Evolutionary conservation across 495 filamentous ascomycete species (phyloP).

Genomic region (Rhypophila decipiens): DNA sequence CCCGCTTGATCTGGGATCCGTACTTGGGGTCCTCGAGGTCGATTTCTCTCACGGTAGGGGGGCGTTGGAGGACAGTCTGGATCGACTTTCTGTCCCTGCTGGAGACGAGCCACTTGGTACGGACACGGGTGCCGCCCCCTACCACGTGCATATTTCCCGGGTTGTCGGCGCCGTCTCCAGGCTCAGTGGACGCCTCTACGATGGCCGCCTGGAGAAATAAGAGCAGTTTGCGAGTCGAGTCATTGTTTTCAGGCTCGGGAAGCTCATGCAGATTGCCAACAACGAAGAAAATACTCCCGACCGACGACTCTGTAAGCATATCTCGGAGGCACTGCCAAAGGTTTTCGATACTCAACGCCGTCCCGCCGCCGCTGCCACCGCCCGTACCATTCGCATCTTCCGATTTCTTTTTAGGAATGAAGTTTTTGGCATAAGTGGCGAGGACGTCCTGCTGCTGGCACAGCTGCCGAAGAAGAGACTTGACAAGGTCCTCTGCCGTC

Average conservation of each 20-base stretch:
- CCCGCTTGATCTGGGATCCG: neutral
- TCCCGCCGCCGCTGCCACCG: constrained; percentile 9
- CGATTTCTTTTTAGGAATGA: constrained; percentile 17
- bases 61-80: neutral
- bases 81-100: constrained; percentile 22
- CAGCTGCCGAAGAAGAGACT: constrained; percentile 29
- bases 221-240: constrained; percentile 30
- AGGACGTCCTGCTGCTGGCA: constrained; percentile 27
- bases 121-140: constrained; percentile 10
- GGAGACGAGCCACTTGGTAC: constrained; percentile 27
- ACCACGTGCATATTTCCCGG: no score
- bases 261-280: constrained; percentile 29
- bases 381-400: no score
- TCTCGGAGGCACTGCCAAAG: constrained; percentile 30
- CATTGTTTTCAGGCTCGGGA: constrained; percentile 19
- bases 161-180: no score
- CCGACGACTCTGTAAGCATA: constrained; percentile 28
- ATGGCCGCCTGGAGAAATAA: constrained; percentile 15
- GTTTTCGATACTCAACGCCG: constrained; percentile 22
- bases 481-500: constrained; percentile 33
- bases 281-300: constrained; percentile 29
- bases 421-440: constrained; percentile 28
- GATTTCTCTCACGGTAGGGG: constrained; percentile 5
- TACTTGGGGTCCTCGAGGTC: constrained; percentile 1
- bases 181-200: constrained; percentile 1